Evolutionary conservation across 129 eudicot genomes (phyloP).

Genomic region (Flaveria robusta): DNA sequence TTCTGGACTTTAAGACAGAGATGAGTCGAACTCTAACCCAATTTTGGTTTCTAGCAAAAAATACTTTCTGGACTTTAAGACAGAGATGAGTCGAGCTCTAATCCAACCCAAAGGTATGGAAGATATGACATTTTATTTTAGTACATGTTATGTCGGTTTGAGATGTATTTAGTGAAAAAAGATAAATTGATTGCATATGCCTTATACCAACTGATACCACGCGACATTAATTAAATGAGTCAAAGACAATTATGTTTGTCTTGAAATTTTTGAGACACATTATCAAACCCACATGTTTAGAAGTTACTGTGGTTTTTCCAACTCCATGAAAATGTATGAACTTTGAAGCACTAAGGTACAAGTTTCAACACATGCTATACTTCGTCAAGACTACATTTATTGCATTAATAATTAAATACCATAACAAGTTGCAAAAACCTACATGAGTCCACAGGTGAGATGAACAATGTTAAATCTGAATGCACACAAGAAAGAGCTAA

Average conservation of each 20-base stretch:
- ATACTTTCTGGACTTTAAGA: no score
- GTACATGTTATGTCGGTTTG: neutral
- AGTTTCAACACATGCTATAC: neutral
- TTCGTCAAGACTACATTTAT: neutral
- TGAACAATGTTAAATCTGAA: neutral
- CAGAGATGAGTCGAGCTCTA: no score
- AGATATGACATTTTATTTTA: no score
- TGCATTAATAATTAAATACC: conserved; percentile 2
- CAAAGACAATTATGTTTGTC: no score
- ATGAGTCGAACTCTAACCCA: no score
- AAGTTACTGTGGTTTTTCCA: neutral
- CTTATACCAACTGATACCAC: no score
- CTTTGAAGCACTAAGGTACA: conserved; percentile 2
- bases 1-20: no score
- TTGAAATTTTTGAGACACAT: no score
- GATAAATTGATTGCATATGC: neutral
- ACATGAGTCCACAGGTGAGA: neutral
- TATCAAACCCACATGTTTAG: neutral
- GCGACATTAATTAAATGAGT: no score
- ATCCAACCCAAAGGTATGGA: no score
- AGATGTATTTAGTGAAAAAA: no score
- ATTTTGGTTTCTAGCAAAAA: no score
- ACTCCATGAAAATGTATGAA: neutral
- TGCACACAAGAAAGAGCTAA: neutral
- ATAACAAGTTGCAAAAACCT: neutral